Conservation (phyloP, 176 grass and related monocot species). For the Triticum dicoccoides region DNA sequence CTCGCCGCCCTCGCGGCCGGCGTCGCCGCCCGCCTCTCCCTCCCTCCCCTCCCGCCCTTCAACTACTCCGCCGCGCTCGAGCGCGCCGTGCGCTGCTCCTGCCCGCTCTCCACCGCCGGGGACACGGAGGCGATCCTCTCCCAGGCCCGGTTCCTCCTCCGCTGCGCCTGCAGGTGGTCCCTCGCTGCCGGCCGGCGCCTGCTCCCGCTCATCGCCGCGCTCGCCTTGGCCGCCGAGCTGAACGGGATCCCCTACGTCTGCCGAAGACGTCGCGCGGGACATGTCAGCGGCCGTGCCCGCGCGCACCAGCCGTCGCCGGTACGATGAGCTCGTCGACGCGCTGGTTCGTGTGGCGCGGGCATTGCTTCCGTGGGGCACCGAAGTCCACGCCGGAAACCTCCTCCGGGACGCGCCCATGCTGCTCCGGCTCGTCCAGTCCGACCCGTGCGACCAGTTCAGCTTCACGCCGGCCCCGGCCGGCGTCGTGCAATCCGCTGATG, state of each 20-base stretch:
- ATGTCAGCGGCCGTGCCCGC: slow-evolving; percentile 14
- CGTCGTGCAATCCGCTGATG: not conserved
- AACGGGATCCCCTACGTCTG: slow-evolving; percentile 26
- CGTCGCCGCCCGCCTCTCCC: not conserved
- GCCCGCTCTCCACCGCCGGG: not conserved
- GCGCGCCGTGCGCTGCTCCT: slow-evolving; percentile 24
- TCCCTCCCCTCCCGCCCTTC: slow-evolving; percentile 46
- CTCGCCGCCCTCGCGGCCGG: slow-evolving; percentile 40
- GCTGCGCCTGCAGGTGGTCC: slow-evolving; percentile 57
- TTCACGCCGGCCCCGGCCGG: not conserved
- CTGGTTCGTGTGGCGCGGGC: slow-evolving; percentile 40
- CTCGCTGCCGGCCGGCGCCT: slow-evolving; percentile 58
- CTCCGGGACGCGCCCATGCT: slow-evolving; percentile 32
- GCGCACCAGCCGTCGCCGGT: slow-evolving; percentile 35
- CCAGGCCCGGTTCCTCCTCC: slow-evolving; percentile 51
- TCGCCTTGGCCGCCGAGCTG: slow-evolving; percentile 32
- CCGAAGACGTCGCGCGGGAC: slow-evolving; percentile 45
- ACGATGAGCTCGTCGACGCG: slow-evolving; percentile 36
- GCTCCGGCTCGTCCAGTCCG: slow-evolving; percentile 40
- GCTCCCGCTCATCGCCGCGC: slow-evolving; percentile 43
- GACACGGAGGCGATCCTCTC: slow-evolving; percentile 34
- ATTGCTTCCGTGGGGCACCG: slow-evolving; percentile 54
- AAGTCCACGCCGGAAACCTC: slow-evolving; percentile 50
- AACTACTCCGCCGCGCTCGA: slow-evolving; percentile 35
- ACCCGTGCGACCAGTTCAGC: not conserved